A percentile compares a stretch with the other conserved stretches of the same genome.
Evolutionary conservation across 78 protist genomes (phyloP).

Genomic region (Tieghemostelium lacteum): DNA sequence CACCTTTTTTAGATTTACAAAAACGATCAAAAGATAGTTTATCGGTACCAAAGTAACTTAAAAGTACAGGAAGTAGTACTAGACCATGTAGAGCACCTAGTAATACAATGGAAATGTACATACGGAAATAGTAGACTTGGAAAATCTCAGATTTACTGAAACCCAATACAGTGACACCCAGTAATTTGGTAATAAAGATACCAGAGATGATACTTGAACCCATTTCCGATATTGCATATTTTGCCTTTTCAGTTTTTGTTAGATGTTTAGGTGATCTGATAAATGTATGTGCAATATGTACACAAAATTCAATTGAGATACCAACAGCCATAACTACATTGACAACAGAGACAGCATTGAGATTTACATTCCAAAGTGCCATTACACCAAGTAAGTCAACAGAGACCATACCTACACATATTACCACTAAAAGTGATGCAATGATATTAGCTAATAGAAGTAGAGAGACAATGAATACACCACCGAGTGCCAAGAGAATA

Average conservation of each 20-base stretch:
- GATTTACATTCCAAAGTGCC: slow-evolving; percentile 74
- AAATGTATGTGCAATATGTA: slow-evolving; percentile 83
- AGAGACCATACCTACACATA: slow-evolving; percentile 76
- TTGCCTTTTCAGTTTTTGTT: slow-evolving; percentile 37
- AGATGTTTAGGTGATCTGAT: slow-evolving; percentile 38
- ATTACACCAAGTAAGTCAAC: slow-evolving; percentile 81
- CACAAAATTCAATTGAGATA: slow-evolving; percentile 88
- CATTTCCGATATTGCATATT: slow-evolving; percentile 79
- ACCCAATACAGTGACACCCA: slow-evolving; percentile 85
- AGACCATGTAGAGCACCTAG: slow-evolving; percentile 85
- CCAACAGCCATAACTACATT: slow-evolving; percentile 88
- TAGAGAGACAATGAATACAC: slow-evolving; percentile 75
- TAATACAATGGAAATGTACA: slow-evolving; percentile 80
- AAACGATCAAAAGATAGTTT: background rate
- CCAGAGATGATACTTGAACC: slow-evolving; percentile 83
- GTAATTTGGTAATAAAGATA: slow-evolving; percentile 83
- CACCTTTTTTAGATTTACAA: background rate
- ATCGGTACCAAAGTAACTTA: slow-evolving; percentile 74
- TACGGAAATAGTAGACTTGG: slow-evolving; percentile 85
- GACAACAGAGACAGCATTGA: slow-evolving; percentile 88
- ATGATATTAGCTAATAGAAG: slow-evolving; percentile 44
- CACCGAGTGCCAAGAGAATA: slow-evolving; percentile 72
- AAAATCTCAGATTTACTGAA: slow-evolving; percentile 69
- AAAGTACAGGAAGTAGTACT: slow-evolving; percentile 69
- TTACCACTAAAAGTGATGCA: slow-evolving; percentile 36